Evolutionary conservation across 1,284 basidiomycete species (phyloP), one percentile per base, ranked within the genome.

Genomic region (Chondrostereum purpureum): DNA sequence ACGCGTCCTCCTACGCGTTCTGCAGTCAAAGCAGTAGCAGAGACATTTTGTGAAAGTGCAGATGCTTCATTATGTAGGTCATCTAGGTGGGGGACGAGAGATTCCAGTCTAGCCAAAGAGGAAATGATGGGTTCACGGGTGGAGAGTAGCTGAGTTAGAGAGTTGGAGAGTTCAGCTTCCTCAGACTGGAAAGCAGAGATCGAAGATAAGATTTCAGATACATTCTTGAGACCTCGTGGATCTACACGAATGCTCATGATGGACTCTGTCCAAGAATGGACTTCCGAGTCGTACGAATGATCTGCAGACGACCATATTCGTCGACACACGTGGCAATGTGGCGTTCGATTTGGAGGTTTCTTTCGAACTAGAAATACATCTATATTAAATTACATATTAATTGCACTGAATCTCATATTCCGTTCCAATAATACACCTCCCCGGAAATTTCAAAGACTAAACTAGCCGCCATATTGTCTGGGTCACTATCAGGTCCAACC

Each of bases 1-100:
- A 99, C 93, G 41, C 87, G 85, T 20, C 89, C 88, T 4, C 93
- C 91, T 6, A 99, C 90, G 44, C 93, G 73, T 55, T 92, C 83
- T 17, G 93, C 94, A 1, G 91, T 95, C 50, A 80, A 73, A 6
- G 88, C 86, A 0, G 88, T 91, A 16, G 67, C 67, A 1, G 75
- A 75, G 8, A 92, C 83, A 43, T 75, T 82, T 4, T 61, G 55
- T 11, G 71, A 68, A 17, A 90, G 71, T 0, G 71, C 58, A 8
- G 66, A 67, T 0, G 91, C 82, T 50, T 92, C 84, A 11, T 63
- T 51, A 38, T 74, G 69, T 12, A 95, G 63, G 8, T 67, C 66
- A 52, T 86, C 75, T 33, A 95, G 70, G 33, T 73, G 74, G 1
- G 83, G 79, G 4, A 76, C 64, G 8, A 96, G 72, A 4, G 72